Percentiles rank a stretch among this genome's conserved stretches.
phyloP scores from a whole-genome alignment of 208 protist genomes.

The Trypanosoma scelopori region DNA sequence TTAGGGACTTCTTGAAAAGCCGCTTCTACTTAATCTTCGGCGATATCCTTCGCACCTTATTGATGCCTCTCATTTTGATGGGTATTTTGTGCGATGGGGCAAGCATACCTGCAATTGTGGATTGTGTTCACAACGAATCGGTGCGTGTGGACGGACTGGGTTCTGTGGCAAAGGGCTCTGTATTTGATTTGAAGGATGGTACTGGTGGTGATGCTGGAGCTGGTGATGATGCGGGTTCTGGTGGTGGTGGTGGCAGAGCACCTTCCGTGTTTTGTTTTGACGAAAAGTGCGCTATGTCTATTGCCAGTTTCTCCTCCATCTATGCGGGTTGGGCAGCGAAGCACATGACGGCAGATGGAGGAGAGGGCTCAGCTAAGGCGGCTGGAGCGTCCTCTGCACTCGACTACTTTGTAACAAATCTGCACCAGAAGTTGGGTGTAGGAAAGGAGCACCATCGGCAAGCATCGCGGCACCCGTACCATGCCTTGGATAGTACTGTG shows the following conservation, averaged over 20 bases:
- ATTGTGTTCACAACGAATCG: conserved; percentile 49
- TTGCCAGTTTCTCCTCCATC: conserved; percentile 30
- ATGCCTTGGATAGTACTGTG: background rate
- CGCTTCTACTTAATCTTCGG: conserved; percentile 41
- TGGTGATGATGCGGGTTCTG: background rate
- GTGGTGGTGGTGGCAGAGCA: background rate
- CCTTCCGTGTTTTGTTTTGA: background rate
- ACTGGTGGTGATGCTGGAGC: background rate
- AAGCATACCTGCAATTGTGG: conserved; percentile 47
- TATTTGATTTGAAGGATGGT: conserved; percentile 25
- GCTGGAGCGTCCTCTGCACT: background rate
- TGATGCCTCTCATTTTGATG: conserved; percentile 61
- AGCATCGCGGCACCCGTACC: background rate
- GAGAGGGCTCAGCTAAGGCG: background rate
- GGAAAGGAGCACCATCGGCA: background rate
- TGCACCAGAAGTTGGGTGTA: conserved; percentile 15
- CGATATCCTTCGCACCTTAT: conserved; percentile 44
- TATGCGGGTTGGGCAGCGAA: conserved; percentile 14
- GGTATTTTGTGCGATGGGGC: conserved; percentile 45
- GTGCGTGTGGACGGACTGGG: conserved; percentile 71
- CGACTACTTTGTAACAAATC: conserved; percentile 12
- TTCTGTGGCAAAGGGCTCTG: conserved; percentile 50
- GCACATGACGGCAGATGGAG: conserved; percentile 3
- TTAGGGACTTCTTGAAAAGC: conserved; percentile 51
- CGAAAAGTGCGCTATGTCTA: conserved; percentile 25